phyloP scores from a whole-genome alignment of 768 basidiomycete species.

The Mycena indigotica region DNA sequence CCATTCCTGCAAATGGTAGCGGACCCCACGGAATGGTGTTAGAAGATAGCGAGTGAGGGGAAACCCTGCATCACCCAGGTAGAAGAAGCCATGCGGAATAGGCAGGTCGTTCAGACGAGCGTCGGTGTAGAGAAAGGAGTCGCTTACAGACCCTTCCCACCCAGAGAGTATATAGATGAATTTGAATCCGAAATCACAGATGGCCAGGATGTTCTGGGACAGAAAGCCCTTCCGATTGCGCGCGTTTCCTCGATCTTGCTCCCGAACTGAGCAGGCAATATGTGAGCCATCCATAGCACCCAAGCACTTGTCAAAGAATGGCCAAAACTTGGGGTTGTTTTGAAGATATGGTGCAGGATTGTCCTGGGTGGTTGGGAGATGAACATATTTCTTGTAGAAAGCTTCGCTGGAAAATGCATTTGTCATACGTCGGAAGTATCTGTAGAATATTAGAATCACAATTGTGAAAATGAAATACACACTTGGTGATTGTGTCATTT shows the following conservation, averaged over 20 bases:
- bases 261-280: slow-evolving; percentile 18
- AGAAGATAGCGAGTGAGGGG: slow-evolving; percentile 26
- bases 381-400: slow-evolving; percentile 22
- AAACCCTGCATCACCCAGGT: slow-evolving; percentile 38
- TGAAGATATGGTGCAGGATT: slow-evolving; percentile 19
- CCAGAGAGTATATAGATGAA: slow-evolving; percentile 34
- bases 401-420: slow-evolving; percentile 1
- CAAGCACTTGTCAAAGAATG: slow-evolving; percentile 29
- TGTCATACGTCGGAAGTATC: slow-evolving; percentile 14
- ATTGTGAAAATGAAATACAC: not conserved
- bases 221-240: slow-evolving; percentile 31
- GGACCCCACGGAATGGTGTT: slow-evolving; percentile 31
- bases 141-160: slow-evolving; percentile 35
- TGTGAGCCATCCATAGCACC: slow-evolving; percentile 36
- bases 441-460: not conserved
- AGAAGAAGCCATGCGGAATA: slow-evolving; percentile 29
- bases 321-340: slow-evolving; percentile 33
- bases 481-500: slow-evolving; percentile 25
- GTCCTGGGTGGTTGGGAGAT: slow-evolving; percentile 10
- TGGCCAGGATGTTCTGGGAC: slow-evolving; percentile 34
- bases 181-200: slow-evolving; percentile 26
- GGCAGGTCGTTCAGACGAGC: slow-evolving; percentile 24
- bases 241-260: slow-evolving; percentile 4
- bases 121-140: slow-evolving; percentile 28
- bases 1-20: slow-evolving; percentile 40